Conservation (phyloP, 1,284 basidiomycete species). For the Caloboletus firmus region DNA sequence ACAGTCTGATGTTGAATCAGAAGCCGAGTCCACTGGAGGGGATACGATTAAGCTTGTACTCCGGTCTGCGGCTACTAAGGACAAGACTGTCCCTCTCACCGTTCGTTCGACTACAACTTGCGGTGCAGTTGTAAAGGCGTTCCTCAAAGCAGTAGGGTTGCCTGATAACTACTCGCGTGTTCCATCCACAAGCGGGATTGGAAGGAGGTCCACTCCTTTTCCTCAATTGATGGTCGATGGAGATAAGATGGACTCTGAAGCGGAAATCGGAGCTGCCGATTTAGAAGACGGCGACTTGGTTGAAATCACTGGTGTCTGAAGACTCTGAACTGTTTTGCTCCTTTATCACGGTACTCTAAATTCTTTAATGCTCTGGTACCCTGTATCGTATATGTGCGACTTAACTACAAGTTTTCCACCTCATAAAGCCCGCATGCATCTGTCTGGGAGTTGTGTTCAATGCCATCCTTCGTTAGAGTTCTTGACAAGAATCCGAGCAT, state of each 20-base stretch:
- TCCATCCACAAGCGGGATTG: conserved; percentile 31
- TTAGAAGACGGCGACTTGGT: conserved; percentile 76
- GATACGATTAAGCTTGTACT: conserved; percentile 63
- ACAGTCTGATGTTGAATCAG: conserved; percentile 42
- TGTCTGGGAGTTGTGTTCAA: conserved; percentile 13
- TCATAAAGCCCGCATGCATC: not conserved
- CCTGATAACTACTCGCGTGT: conserved; percentile 50
- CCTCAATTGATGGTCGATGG: conserved; percentile 66
- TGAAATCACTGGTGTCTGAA: conserved; percentile 64
- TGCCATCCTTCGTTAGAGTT: conserved; percentile 54
- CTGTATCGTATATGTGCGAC: conserved; percentile 6
- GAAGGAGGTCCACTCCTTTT: conserved; percentile 31
- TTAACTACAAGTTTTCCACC: conserved; percentile 4
- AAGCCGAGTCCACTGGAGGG: conserved; percentile 41
- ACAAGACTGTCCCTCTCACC: conserved; percentile 57
- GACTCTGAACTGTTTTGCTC: not conserved
- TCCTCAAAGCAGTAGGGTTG: conserved; percentile 62
- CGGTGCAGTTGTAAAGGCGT: conserved; percentile 67
- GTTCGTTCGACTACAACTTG: conserved; percentile 75
- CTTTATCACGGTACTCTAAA: conserved; percentile 6
- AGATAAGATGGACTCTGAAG: conserved; percentile 56
- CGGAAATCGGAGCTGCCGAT: conserved; percentile 61
- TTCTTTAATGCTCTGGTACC: conserved; percentile 15
- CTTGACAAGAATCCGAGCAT: conserved; percentile 69
- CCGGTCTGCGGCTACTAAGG: conserved; percentile 50